These are phyloP conservation scores for Leccinum griseonigrum DNA, from an alignment of 1,284 basidiomycete genomes.

Conservation along the genomic window DNA sequence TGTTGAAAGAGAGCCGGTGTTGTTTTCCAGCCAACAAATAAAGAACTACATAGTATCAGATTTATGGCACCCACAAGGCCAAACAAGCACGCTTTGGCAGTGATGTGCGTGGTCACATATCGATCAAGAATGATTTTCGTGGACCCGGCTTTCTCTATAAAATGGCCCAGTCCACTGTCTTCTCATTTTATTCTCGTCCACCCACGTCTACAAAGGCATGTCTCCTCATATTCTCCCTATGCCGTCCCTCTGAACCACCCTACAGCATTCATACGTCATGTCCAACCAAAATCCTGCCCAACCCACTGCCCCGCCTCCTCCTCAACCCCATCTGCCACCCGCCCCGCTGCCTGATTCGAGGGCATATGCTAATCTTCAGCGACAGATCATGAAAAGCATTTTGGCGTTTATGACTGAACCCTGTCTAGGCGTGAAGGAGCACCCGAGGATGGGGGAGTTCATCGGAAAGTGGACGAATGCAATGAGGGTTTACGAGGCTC, in stretches of 20 bases:
- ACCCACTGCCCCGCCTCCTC: conserved; percentile 7
- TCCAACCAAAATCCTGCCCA: conserved; percentile 7
- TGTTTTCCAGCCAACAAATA: conserved; percentile 32
- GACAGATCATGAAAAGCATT: conserved; percentile 15
- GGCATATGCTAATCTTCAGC: conserved; percentile 17
- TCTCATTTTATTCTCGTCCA: neutral
- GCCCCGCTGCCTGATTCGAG: conserved; percentile 22
- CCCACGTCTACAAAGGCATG: conserved; percentile 6
- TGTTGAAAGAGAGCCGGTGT: conserved; percentile 11
- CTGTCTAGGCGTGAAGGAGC: neutral
- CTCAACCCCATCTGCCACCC: neutral
- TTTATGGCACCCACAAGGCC: conserved; percentile 40
- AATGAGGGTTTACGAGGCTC: conserved; percentile 18
- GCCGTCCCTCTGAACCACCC: neutral
- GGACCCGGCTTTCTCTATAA: conserved; percentile 22
- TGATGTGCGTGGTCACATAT: conserved; percentile 21
- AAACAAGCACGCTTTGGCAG: conserved; percentile 39
- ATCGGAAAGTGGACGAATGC: conserved; percentile 14
- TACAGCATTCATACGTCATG: conserved; percentile 14
- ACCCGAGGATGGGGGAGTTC: conserved; percentile 4
- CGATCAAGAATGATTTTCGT: conserved; percentile 33
- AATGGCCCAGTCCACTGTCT: conserved; percentile 7
- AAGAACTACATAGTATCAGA: conserved; percentile 18
- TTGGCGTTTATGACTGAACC: conserved; percentile 21
- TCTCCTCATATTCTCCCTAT: neutral